These are phyloP conservation scores for Cladosporium oxysporum DNA, from an alignment of 2,329 filamentous ascomycete genomes.

Conservation along the genomic window DNA sequence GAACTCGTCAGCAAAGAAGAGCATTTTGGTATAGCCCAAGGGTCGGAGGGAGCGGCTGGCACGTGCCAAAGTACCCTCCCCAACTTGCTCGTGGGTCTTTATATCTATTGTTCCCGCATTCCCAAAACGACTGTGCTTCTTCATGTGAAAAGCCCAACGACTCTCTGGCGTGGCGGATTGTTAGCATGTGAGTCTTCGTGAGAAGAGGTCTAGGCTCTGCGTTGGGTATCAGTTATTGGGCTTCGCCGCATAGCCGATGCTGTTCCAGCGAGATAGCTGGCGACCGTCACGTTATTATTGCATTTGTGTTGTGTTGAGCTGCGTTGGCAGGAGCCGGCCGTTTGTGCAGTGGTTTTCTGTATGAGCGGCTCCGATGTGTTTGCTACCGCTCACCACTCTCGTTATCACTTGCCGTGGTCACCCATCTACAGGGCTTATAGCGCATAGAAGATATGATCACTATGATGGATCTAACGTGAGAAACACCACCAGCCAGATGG, in stretches of 20 bases:
- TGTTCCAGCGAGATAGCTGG: neutral
- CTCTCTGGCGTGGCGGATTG: neutral
- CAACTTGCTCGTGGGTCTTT: neutral
- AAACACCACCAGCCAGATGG: too few species aligned
- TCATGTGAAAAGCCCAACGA: neutral
- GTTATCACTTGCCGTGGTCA: too few species aligned
- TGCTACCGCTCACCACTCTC: too few species aligned
- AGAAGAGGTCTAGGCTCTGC: neutral
- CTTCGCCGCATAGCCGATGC: neutral
- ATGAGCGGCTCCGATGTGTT: too few species aligned
- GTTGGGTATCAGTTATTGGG: neutral
- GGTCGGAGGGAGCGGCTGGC: neutral
- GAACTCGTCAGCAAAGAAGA: neutral
- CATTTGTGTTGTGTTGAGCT: too few species aligned
- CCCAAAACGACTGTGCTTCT: slow-evolving; percentile 9
- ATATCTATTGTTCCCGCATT: neutral
- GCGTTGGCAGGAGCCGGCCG: slow-evolving; percentile 1
- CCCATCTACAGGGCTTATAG: too few species aligned
- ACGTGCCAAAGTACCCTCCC: neutral
- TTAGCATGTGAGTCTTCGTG: neutral
- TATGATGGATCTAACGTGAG: too few species aligned
- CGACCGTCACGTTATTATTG: neutral
- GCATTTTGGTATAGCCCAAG: neutral
- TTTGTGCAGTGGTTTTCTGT: too few species aligned
- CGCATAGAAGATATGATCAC: too few species aligned